These are phyloP conservation scores for Quercus phellos DNA, from an alignment of 331 rosid genomes.

Conservation along the genomic window DNA sequence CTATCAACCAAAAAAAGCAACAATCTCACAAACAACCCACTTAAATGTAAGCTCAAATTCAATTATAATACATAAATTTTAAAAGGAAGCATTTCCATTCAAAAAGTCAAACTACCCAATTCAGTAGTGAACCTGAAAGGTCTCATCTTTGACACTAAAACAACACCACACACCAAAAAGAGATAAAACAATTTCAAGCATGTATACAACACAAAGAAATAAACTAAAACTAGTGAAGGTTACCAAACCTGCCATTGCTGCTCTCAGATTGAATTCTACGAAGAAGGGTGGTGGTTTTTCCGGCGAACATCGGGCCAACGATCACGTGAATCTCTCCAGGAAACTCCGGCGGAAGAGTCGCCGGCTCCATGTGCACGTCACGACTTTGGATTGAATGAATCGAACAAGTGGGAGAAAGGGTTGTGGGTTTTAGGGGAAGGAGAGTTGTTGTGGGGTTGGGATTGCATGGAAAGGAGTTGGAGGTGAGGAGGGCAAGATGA, in stretches of 20 bases:
- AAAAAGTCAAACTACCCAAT: too few relatives aligned
- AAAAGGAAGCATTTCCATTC: too few relatives aligned
- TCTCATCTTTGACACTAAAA: too few relatives aligned
- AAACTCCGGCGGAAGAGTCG: slow-evolving; percentile 24
- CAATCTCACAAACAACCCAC: too few relatives aligned
- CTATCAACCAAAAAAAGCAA: too few relatives aligned
- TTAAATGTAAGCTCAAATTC: too few relatives aligned
- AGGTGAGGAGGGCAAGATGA: slow-evolving; percentile 29
- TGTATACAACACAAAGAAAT: neutral
- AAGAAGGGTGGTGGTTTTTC: slow-evolving; percentile 84
- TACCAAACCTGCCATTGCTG: slow-evolving; percentile 61
- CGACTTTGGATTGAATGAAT: slow-evolving; percentile 30
- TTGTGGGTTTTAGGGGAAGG: slow-evolving; percentile 32
- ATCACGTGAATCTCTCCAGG: slow-evolving; percentile 83
- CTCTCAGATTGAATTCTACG: slow-evolving; percentile 66
- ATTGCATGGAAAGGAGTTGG: slow-evolving; percentile 14
- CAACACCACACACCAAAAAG: too few relatives aligned
- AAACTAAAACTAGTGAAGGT: neutral
- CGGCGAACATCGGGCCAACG: slow-evolving; percentile 94
- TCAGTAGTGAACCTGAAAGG: too few relatives aligned
- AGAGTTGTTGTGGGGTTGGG: neutral
- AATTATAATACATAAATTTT: too few relatives aligned
- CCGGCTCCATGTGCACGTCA: slow-evolving; percentile 30
- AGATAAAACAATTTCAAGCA: too few relatives aligned
- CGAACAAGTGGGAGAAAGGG: slow-evolving; percentile 19